phyloP scores from a whole-genome alignment of 768 basidiomycete genomes.

The Hericium erinaceus region DNA sequence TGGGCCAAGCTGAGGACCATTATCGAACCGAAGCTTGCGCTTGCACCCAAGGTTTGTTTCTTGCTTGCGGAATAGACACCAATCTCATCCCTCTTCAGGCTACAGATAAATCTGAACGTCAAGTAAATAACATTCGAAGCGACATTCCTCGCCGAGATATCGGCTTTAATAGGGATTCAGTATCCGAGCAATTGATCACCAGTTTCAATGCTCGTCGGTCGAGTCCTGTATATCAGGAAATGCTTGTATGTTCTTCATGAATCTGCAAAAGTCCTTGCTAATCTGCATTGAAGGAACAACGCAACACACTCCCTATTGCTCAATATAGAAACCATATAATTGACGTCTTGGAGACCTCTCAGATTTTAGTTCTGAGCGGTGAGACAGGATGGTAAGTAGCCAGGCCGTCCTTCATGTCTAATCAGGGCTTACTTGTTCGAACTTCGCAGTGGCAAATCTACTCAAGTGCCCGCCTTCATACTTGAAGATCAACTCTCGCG shows the following conservation, averaged over 20 bases:
- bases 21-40: conserved; percentile 49
- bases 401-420: conserved; percentile 11
- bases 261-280: neutral
- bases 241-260: conserved; percentile 57
- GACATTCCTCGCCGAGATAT: neutral
- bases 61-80: neutral
- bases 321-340: conserved; percentile 68
- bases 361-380: conserved; percentile 82
- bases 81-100: neutral
- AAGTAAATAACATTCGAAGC: neutral
- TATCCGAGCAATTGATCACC: conserved; percentile 42
- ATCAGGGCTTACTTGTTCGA: neutral
- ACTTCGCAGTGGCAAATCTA: conserved; percentile 78
- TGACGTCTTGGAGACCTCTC: conserved; percentile 56
- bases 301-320: conserved; percentile 81
- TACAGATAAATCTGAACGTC: neutral
- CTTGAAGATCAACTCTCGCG: conserved; percentile 79
- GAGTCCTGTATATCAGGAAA: conserved; percentile 68
- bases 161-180: neutral
- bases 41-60: conserved; percentile 30
- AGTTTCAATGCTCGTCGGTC: conserved; percentile 54
- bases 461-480: conserved; percentile 90
- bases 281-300: conserved; percentile 42
- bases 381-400: conserved; percentile 58
- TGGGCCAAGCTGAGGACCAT: conserved; percentile 67